Conservation (phyloP, 495 filamentous ascomycete species). For the Daldinia caldariorum region DNA sequence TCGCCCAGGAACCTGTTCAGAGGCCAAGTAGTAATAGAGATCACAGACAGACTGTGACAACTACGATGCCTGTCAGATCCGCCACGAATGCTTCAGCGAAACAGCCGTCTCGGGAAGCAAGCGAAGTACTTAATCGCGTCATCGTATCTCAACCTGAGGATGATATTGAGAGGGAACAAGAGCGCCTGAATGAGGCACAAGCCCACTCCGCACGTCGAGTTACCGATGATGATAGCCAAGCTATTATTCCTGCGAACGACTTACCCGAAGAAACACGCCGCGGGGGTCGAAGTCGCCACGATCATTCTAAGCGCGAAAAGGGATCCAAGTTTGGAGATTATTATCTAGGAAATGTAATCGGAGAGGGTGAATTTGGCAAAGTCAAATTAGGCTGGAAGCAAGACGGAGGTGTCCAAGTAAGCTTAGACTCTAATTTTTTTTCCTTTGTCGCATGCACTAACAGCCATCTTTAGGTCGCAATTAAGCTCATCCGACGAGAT, state of each 20-base stretch:
- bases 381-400: slow-evolving; percentile 99
- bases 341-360: slow-evolving; percentile 94
- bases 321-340: slow-evolving; percentile 94
- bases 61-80: slow-evolving; percentile 57
- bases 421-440: slow-evolving; percentile 17
- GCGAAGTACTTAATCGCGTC: slow-evolving; percentile 79
- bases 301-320: slow-evolving; percentile 74
- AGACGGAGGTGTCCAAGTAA: slow-evolving; percentile 83
- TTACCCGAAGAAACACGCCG: slow-evolving; percentile 68
- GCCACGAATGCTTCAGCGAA: slow-evolving; percentile 49
- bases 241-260: slow-evolving; percentile 62
- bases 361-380: slow-evolving; percentile 98
- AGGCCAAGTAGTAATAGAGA: slow-evolving; percentile 60
- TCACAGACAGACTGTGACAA: slow-evolving; percentile 55
- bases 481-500: slow-evolving; percentile 96
- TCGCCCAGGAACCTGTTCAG: slow-evolving; percentile 54
- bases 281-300: slow-evolving; percentile 77
- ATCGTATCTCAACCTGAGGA: slow-evolving; percentile 81
- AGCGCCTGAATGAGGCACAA: slow-evolving; percentile 72
- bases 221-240: slow-evolving; percentile 57
- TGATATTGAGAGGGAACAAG: slow-evolving; percentile 79
- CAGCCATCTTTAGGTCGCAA: slow-evolving; percentile 75
- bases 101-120: slow-evolving; percentile 68
- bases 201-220: slow-evolving; percentile 53
- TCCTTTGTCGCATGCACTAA: slow-evolving; percentile 15